Base-by-base conservation (phyloP, 2,329 filamentous ascomycete genomes). In the Dactylellina sp. region DNA sequence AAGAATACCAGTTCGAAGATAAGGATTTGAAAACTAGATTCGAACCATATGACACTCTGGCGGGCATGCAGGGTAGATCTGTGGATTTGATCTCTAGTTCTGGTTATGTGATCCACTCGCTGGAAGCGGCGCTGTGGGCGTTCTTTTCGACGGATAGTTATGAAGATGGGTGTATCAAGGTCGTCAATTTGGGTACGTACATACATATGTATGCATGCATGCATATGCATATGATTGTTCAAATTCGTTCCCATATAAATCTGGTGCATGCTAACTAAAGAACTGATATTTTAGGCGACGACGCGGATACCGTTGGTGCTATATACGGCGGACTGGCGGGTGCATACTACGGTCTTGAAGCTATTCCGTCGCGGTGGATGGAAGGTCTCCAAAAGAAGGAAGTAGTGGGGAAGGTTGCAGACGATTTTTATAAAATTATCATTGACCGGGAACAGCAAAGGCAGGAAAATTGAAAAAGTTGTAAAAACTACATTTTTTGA, bases 271-370 rank as follows among this genome's bases (percentile, higher is more conserved):
- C n/a, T 22, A 55, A 39, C 16, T 49, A 20, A 56, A 47, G 28
- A 35, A 20, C 32, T 6, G 16, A 14, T 22, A 46, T 16, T 28
- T 37, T 40, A 64, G 82, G 82, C 1, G 79, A 81, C 57, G 82
- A 84, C 78, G 80, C 82, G 9, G 83, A 84, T 77, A 83, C 82
- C 0, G 81, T 82, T 9, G 82, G 80, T 14, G 82, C 82, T 1
- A 80, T 83, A 37, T 83, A 83, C 77, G 83, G 82, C 1, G 82
- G 81, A 2, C 62, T 84, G 18, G 82, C 82, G 1, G 82, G 82
- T 0, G 80, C 80, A 1, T 83, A 79, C 74, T 83, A 83, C 78
- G 82, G 75, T 64, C 2, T 80, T 80, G 81, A 11, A 11, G 35
- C n/a, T 62, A 78, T 62, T 80, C 57, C 47, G n/a, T 16, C 37